Evolutionary conservation across 768 basidiomycete species (phyloP).

Genomic region (Boletus pseudopeckii): DNA sequence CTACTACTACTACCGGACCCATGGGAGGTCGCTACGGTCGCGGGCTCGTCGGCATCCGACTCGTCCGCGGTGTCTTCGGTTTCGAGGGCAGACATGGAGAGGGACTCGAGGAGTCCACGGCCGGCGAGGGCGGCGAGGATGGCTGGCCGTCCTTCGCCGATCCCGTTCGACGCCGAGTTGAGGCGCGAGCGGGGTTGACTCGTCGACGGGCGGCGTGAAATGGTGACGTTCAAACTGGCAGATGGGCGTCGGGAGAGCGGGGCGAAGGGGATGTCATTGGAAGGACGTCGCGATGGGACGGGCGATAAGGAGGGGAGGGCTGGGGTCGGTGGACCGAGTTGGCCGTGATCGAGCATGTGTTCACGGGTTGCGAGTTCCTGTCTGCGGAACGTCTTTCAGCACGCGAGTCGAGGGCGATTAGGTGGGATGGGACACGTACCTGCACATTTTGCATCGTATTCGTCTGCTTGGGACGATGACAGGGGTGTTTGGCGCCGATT

Average conservation of each 20-base stretch:
- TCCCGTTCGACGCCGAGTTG: slow-evolving; percentile 17
- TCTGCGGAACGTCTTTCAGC: slow-evolving; percentile 26
- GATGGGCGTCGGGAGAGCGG: slow-evolving; percentile 22
- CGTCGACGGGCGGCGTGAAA: slow-evolving; percentile 27
- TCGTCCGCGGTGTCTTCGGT: slow-evolving; percentile 40
- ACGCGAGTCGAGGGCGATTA: background rate
- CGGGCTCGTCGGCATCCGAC: slow-evolving; percentile 18
- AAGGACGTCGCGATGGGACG: slow-evolving; percentile 44
- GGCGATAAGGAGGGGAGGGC: slow-evolving; percentile 43
- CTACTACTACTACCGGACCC: background rate
- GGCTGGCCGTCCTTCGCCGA: slow-evolving; percentile 21
- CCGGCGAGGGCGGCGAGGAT: slow-evolving; percentile 24
- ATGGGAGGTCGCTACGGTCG: background rate
- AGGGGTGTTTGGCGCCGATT: slow-evolving; percentile 60
- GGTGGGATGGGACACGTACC: slow-evolving; percentile 39
- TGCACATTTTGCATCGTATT: slow-evolving; percentile 91
- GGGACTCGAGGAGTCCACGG: slow-evolving; percentile 36
- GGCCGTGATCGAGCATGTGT: slow-evolving; percentile 90
- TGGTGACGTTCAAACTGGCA: slow-evolving; percentile 27
- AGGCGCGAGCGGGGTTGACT: slow-evolving; percentile 24
- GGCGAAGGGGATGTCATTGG: slow-evolving; percentile 20
- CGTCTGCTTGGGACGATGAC: slow-evolving; percentile 50
- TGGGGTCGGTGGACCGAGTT: slow-evolving; percentile 67
- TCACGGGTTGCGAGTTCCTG: slow-evolving; percentile 86
- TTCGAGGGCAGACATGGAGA: slow-evolving; percentile 55